A percentile compares a stretch with the other conserved stretches of the same genome.
Conservation (phyloP, 1,139 yeast species). For the Petasospora rhodanensis region DNA sequence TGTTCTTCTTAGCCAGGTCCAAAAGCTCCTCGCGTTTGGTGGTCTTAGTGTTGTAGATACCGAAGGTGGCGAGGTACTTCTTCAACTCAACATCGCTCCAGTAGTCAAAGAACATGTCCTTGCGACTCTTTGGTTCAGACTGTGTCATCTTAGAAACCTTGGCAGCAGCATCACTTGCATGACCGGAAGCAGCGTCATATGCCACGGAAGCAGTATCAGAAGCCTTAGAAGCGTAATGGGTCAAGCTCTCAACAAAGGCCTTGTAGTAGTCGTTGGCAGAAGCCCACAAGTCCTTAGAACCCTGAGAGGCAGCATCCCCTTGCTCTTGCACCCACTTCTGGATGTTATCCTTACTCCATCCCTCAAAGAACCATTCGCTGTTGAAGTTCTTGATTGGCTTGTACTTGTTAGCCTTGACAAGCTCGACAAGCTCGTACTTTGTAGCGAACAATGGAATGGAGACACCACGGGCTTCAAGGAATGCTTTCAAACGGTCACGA, state of each 20-base stretch:
- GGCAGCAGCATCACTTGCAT: conserved; percentile 26
- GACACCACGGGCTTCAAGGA: conserved; percentile 48
- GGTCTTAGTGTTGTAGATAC: conserved; percentile 37
- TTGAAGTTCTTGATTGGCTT: conserved; percentile 35
- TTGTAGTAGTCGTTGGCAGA: conserved; percentile 26
- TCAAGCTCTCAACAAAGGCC: conserved; percentile 10
- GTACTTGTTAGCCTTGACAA: conserved; percentile 43
- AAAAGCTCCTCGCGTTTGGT: conserved; percentile 43
- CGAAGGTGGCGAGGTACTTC: conserved; percentile 49
- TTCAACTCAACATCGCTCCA: conserved; percentile 55
- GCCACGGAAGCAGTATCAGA: conserved; percentile 16
- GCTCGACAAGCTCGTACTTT: conserved; percentile 41
- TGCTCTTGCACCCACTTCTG: conserved; percentile 36
- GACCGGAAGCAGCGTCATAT: conserved; percentile 23
- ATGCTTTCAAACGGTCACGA: conserved; percentile 44
- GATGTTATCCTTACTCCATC: conserved; percentile 41
- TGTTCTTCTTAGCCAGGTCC: conserved; percentile 42
- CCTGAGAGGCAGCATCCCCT: conserved; percentile 31
- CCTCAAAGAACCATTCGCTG: conserved; percentile 39
- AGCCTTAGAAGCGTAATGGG: conserved; percentile 14
- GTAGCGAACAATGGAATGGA: conserved; percentile 42
- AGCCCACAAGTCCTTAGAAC: conserved; percentile 35
- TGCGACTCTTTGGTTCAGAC: conserved; percentile 25
- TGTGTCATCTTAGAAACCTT: conserved; percentile 21
- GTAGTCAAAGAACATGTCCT: conserved; percentile 38